A percentile compares a stretch with the other conserved stretches of the same genome.
phyloP scores from a whole-genome alignment of 257 asterid species.

The Phtheirospermum japonicum region DNA sequence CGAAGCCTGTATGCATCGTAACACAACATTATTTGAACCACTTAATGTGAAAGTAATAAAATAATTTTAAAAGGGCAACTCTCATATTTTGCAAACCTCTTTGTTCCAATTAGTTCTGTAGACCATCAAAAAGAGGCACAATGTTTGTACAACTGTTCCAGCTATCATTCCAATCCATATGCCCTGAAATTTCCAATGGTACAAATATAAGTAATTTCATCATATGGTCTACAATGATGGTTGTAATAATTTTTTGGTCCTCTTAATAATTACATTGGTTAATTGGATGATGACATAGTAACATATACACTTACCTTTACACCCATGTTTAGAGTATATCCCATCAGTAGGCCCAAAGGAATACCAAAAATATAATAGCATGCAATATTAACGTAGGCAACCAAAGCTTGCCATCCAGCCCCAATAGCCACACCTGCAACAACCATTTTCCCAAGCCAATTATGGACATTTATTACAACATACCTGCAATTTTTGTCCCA shows the following conservation, averaged over 20 bases:
- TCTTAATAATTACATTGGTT: not conserved
- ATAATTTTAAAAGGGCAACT: not conserved
- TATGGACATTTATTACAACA: not conserved
- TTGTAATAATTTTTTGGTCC: too few species aligned
- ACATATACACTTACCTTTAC: constrained; percentile 29
- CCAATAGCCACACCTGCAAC: constrained; percentile 51
- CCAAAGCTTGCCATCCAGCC: constrained; percentile 55
- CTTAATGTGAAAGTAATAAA: not conserved
- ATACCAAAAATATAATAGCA: constrained; percentile 47
- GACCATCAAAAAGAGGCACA: constrained; percentile 34
- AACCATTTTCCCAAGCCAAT: not conserved
- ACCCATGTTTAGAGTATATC: constrained; percentile 34
- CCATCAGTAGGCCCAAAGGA: constrained; percentile 43
- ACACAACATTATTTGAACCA: not conserved
- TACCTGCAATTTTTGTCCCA: not conserved
- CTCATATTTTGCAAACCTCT: constrained; percentile 33
- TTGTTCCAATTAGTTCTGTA: constrained; percentile 50
- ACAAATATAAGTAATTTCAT: too few species aligned
- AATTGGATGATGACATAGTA: not conserved
- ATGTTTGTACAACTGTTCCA: constrained; percentile 48
- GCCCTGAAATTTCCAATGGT: constrained; percentile 28
- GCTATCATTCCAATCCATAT: constrained; percentile 55
- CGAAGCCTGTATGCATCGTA: constrained; percentile 33
- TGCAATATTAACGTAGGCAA: constrained; percentile 47
- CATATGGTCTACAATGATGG: too few species aligned